Conservation (phyloP, 2,329 filamentous ascomycete genomes). For the Neocatenulostroma microsporum region DNA sequence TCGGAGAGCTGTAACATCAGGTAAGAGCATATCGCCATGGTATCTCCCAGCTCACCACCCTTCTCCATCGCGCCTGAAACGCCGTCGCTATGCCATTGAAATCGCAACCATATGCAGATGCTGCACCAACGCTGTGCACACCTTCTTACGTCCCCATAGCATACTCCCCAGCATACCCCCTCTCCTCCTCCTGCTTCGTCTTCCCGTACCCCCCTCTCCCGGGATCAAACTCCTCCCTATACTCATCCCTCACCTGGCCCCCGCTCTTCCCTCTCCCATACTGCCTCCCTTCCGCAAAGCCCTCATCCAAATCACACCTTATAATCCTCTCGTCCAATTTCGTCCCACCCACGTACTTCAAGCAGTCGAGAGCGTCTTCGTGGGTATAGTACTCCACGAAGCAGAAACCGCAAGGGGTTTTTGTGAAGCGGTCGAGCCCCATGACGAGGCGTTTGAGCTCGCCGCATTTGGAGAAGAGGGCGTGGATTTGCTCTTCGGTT, state of each 20-base stretch:
- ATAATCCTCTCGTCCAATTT: constrained; percentile 98
- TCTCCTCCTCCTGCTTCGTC: constrained; percentile 53
- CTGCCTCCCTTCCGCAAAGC: constrained; percentile 91
- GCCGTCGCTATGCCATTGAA: neutral
- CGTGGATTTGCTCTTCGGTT: constrained; percentile 97
- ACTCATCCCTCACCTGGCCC: constrained; percentile 95
- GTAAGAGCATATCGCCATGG: too few species aligned
- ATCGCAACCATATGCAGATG: neutral
- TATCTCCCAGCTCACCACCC: neutral
- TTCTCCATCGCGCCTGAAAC: neutral
- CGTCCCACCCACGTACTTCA: constrained; percentile 97
- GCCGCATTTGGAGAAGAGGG: constrained; percentile 59
- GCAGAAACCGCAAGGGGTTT: constrained; percentile 98
- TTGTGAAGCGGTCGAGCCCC: constrained; percentile 93
- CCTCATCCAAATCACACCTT: constrained; percentile 87
- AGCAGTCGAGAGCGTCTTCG: constrained; percentile 90
- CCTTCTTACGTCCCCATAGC: neutral
- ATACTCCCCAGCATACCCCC: constrained; percentile 20
- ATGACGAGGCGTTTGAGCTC: constrained; percentile 98
- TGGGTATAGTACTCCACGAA: constrained; percentile 99
- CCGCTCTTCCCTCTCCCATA: constrained; percentile 92
- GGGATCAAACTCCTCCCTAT: constrained; percentile 93
- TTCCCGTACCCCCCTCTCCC: constrained; percentile 84
- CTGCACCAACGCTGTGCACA: neutral
- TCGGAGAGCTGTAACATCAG: too few species aligned